These are phyloP conservation scores for Hypoxylon lenormandii DNA, from an alignment of 495 filamentous ascomycete genomes.

Conservation along the genomic window DNA sequence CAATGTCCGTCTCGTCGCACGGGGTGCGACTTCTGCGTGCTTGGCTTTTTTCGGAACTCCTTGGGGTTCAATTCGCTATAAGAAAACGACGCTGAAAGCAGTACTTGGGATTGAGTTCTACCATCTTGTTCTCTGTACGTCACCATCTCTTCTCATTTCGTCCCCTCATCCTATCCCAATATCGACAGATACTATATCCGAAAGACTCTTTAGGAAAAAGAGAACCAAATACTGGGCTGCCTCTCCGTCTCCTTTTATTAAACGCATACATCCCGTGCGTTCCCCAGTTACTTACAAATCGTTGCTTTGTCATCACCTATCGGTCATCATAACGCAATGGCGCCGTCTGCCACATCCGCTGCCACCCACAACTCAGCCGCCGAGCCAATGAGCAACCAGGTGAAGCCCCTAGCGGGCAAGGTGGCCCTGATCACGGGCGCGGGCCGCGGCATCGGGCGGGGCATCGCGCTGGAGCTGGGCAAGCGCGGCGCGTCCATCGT, in stretches of 20 bases:
- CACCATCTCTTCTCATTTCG: too few relatives aligned
- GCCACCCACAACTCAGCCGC: constrained; percentile 5
- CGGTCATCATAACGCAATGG: constrained; percentile 22
- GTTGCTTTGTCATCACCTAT: constrained; percentile 1
- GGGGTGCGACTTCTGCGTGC: background rate
- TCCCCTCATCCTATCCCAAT: too few relatives aligned
- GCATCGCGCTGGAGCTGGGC: constrained; percentile 81
- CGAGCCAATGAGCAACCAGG: constrained; percentile 47
- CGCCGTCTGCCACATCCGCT: constrained; percentile 28
- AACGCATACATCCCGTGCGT: too few relatives aligned
- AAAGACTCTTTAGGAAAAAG: too few relatives aligned
- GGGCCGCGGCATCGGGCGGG: constrained; percentile 78
- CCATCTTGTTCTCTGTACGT: too few relatives aligned
- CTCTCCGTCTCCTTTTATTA: too few relatives aligned
- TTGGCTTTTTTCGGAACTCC: constrained; percentile 31
- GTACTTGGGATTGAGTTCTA: background rate
- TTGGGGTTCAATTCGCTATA: constrained; percentile 37
- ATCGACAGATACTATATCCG: too few relatives aligned
- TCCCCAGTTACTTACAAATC: background rate
- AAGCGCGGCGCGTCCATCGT: constrained; percentile 78
- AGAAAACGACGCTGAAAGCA: constrained; percentile 22
- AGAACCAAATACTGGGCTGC: too few relatives aligned
- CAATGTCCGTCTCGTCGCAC: constrained; percentile 18
- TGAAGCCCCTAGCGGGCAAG: constrained; percentile 66
- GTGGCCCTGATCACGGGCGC: constrained; percentile 77